Evolutionary conservation across 768 basidiomycete species (phyloP).

Genomic region (Boletellus ananiceps): DNA sequence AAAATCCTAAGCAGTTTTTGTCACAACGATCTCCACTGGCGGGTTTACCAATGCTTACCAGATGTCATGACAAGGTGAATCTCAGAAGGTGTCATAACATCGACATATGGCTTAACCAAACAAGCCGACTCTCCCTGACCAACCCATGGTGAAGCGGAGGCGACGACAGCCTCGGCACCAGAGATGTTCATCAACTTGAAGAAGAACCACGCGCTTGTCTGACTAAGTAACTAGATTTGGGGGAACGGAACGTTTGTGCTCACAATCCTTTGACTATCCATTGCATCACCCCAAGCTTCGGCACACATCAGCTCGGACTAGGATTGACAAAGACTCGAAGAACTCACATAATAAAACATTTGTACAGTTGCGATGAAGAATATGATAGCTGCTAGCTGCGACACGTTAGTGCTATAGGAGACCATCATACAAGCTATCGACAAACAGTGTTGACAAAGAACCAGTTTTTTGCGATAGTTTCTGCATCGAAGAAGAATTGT

Average conservation of each 20-base stretch:
- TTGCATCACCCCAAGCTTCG: conserved; percentile 79
- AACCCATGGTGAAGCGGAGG: conserved; percentile 90
- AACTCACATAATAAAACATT: conserved; percentile 70
- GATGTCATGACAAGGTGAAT: conserved; percentile 88
- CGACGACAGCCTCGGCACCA: conserved; percentile 93
- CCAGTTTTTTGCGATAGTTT: conserved; percentile 65
- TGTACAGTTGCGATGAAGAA: conserved; percentile 94
- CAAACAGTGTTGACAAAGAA: conserved; percentile 79
- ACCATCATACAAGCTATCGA: conserved; percentile 3
- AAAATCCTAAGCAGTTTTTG: conserved; percentile 49
- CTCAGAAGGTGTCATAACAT: conserved; percentile 81
- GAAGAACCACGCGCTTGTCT: conserved; percentile 80
- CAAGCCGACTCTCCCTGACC: conserved; percentile 89
- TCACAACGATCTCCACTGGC: conserved; percentile 1
- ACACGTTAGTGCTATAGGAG: conserved; percentile 15
- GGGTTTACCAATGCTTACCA: conserved; percentile 37
- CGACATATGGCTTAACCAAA: conserved; percentile 78
- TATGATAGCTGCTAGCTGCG: conserved; percentile 70
- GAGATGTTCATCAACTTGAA: conserved; percentile 88
- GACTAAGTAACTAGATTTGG: background rate
- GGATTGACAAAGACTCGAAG: background rate
- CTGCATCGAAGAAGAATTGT: conserved; percentile 75
- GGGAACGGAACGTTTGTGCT: conserved; percentile 21
- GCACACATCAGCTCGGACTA: background rate
- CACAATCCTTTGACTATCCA: conserved; percentile 87